A percentile compares a stretch with the other conserved stretches of the same genome.
Conservation (phyloP, 2,329 filamentous ascomycete genomes). For the Myriosclerotinia duriaeana region DNA sequence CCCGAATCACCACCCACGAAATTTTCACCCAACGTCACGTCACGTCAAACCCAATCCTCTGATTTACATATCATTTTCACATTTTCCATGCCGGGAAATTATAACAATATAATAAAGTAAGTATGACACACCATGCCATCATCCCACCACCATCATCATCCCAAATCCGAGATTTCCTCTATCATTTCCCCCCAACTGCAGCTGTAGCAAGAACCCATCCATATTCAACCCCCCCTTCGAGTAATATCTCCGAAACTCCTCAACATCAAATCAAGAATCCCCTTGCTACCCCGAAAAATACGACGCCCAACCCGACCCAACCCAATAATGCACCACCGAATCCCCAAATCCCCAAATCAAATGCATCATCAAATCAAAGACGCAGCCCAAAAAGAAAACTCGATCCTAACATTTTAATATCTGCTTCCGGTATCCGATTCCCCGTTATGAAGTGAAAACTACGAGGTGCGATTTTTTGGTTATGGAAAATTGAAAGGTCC, state of each 20-base stretch:
- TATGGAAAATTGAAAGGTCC: neutral
- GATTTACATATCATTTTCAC: neutral
- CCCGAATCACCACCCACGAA: too few species aligned
- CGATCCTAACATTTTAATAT: neutral
- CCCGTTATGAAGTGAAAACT: neutral
- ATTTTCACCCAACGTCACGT: too few species aligned
- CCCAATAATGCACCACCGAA: neutral
- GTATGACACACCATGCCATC: neutral
- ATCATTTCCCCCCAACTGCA: too few species aligned
- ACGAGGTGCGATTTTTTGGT: neutral
- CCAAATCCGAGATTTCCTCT: neutral
- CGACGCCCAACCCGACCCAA: neutral
- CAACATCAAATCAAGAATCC: neutral
- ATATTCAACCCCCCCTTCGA: neutral
- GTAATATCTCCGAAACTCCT: neutral
- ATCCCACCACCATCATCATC: neutral
- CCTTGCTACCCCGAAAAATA: neutral
- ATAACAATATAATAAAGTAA: neutral
- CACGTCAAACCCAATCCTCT: neutral
- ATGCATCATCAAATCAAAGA: neutral
- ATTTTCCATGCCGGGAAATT: neutral
- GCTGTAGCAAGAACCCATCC: neutral
- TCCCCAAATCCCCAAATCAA: neutral
- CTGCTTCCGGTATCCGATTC: neutral
- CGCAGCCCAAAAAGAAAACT: neutral